Evolutionary conservation across 2,329 filamentous ascomycete species (phyloP).

Genomic region (Sphaerulina vaccinii): DNA sequence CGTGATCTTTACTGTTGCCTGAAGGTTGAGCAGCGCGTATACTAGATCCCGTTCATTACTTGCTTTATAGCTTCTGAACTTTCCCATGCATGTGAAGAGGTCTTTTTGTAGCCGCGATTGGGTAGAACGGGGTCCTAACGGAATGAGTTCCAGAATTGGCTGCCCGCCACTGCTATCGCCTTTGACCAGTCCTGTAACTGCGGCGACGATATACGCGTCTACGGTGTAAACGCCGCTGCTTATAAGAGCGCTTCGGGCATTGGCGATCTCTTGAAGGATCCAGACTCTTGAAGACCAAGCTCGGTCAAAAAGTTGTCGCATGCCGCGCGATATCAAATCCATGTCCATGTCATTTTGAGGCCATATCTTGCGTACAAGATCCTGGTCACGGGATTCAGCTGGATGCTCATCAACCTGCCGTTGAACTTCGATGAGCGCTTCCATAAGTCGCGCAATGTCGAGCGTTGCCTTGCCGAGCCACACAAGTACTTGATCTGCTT

Average conservation of each 20-base stretch:
- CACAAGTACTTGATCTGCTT: not conserved
- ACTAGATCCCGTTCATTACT: too few relatives aligned
- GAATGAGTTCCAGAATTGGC: too few relatives aligned
- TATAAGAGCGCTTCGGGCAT: not conserved
- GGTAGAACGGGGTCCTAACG: too few relatives aligned
- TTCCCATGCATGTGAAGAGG: too few relatives aligned
- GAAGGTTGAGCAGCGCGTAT: too few relatives aligned
- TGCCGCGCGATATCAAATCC: not conserved
- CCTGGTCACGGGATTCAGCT: not conserved
- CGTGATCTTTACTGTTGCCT: too few relatives aligned
- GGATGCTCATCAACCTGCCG: not conserved
- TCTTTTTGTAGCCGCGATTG: too few relatives aligned
- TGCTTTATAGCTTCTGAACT: too few relatives aligned
- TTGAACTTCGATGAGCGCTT: not conserved
- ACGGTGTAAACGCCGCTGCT: not conserved
- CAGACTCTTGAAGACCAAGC: conserved; percentile 6
- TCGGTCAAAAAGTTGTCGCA: not conserved
- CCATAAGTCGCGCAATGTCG: not conserved
- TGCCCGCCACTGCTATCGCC: too few relatives aligned
- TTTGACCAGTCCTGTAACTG: too few relatives aligned
- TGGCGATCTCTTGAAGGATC: conserved; percentile 13
- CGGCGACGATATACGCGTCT: not conserved
- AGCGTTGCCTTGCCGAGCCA: conserved; percentile 7
- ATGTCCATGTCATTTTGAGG: not conserved
- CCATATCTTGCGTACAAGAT: not conserved